Percentiles rank a stretch among this genome's conserved stretches.
Evolutionary conservation across 2,329 filamentous ascomycete species (phyloP).

Genomic region (Monosporascus sp.): DNA sequence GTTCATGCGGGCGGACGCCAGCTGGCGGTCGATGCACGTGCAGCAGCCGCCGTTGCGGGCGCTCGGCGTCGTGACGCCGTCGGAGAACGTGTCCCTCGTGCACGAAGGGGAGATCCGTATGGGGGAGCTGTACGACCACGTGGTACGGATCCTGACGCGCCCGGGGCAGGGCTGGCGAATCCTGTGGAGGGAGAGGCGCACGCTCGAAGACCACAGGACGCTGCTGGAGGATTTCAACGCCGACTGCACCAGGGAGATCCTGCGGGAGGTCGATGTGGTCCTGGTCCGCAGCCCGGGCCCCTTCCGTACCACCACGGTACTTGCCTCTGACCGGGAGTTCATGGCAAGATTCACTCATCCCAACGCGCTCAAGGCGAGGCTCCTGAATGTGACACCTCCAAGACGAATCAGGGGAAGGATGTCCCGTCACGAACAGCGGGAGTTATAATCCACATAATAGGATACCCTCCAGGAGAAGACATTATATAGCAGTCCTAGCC

Average conservation of each 20-base stretch:
- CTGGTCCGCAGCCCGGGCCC: not conserved
- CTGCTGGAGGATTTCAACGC: not conserved
- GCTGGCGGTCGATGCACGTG: conserved; percentile 5
- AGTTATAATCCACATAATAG: not conserved
- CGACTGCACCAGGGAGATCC: not conserved
- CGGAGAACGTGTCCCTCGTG: not conserved
- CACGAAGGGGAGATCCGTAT: not conserved
- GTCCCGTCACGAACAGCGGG: not conserved
- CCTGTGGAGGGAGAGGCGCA: not conserved
- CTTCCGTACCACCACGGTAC: not conserved
- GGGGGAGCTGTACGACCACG: conserved; percentile 5
- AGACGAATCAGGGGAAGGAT: not conserved
- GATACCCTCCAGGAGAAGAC: not conserved
- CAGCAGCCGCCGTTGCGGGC: conserved; percentile 2
- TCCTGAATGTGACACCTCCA: not conserved
- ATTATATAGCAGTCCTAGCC: not conserved
- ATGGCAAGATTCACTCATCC: not conserved
- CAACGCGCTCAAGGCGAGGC: not conserved
- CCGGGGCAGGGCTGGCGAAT: not conserved
- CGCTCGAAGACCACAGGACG: not conserved
- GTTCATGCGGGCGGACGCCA: conserved; percentile 2
- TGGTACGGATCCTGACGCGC: not conserved
- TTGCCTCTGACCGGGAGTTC: not conserved
- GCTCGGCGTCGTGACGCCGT: conserved; percentile 2
- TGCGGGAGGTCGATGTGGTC: not conserved